phyloP scores from a whole-genome alignment of 805 yeast species.

The Wickerhamiella nectarea region DNA sequence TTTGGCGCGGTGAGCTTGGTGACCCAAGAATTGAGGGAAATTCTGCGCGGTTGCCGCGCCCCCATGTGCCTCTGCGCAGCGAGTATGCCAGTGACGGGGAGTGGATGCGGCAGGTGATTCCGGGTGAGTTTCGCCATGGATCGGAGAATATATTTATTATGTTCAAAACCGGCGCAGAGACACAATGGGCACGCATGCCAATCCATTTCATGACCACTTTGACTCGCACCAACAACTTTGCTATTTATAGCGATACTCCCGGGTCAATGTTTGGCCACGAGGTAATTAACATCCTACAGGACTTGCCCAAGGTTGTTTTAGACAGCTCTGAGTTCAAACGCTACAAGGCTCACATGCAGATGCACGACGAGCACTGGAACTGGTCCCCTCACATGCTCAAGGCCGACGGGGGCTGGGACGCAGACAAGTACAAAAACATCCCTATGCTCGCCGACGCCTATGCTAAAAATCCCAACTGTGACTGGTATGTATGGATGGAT shows the following conservation, averaged over 20 bases:
- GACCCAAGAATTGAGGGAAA: not conserved
- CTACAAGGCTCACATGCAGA: slow-evolving; percentile 15
- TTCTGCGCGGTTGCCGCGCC: not conserved
- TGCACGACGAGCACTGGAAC: slow-evolving; percentile 14
- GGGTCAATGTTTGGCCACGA: slow-evolving; percentile 25
- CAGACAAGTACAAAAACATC: slow-evolving; percentile 28
- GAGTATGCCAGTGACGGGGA: not conserved
- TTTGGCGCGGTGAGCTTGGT: slow-evolving; percentile 1
- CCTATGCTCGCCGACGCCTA: slow-evolving; percentile 29
- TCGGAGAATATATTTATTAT: slow-evolving; percentile 22
- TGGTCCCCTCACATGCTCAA: slow-evolving; percentile 14
- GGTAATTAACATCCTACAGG: slow-evolving; percentile 24
- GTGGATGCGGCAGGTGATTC: slow-evolving; percentile 4
- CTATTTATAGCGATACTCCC: slow-evolving; percentile 27
- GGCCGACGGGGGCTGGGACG: slow-evolving; percentile 23
- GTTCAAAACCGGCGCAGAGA: slow-evolving; percentile 29
- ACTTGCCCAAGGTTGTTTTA: slow-evolving; percentile 17
- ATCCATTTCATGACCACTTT: slow-evolving; percentile 27
- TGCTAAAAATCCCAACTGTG: slow-evolving; percentile 20
- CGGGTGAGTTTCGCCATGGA: slow-evolving; percentile 6
- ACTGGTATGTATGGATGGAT: slow-evolving; percentile 29
- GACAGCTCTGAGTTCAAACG: slow-evolving; percentile 17
- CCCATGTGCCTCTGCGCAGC: slow-evolving; percentile 1
- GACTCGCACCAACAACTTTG: slow-evolving; percentile 26
- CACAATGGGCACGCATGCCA: slow-evolving; percentile 28